Conservation (phyloP, 345 rosid species). For the Murraya paniculata region DNA sequence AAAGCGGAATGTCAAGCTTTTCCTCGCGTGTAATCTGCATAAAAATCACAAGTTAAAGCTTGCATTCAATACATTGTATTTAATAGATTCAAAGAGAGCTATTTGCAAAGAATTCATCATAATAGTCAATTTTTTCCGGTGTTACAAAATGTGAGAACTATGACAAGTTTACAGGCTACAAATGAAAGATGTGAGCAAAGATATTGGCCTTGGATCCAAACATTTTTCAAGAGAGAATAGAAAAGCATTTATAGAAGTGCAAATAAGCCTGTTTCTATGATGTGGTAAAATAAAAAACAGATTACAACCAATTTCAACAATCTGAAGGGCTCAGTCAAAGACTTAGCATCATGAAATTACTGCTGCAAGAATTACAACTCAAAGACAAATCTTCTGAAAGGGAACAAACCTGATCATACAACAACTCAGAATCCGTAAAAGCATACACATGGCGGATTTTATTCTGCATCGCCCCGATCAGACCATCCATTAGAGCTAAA, state of each 20-base stretch:
- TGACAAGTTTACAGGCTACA: neutral
- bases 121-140: neutral
- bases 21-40: slow-evolving; percentile 62
- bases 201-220: neutral
- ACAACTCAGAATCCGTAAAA: slow-evolving; percentile 61
- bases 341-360: neutral
- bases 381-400: neutral
- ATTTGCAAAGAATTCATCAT: neutral
- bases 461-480: slow-evolving; percentile 61
- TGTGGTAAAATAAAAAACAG: neutral
- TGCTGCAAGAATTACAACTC: neutral
- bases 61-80: neutral
- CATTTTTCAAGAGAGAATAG: neutral
- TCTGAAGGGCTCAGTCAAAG: neutral
- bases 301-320: neutral
- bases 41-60: slow-evolving; percentile 11
- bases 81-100: neutral
- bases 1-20: slow-evolving; percentile 58
- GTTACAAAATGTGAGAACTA: neutral
- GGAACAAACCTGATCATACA: slow-evolving; percentile 69
- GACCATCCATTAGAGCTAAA: slow-evolving; percentile 87
- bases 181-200: neutral
- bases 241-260: neutral
- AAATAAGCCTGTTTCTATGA: neutral
- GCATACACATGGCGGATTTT: slow-evolving; percentile 62